These are phyloP conservation scores for Amoebophrya sp. DNA, from an alignment of 169 alveolate species.

Conservation along the genomic window DNA sequence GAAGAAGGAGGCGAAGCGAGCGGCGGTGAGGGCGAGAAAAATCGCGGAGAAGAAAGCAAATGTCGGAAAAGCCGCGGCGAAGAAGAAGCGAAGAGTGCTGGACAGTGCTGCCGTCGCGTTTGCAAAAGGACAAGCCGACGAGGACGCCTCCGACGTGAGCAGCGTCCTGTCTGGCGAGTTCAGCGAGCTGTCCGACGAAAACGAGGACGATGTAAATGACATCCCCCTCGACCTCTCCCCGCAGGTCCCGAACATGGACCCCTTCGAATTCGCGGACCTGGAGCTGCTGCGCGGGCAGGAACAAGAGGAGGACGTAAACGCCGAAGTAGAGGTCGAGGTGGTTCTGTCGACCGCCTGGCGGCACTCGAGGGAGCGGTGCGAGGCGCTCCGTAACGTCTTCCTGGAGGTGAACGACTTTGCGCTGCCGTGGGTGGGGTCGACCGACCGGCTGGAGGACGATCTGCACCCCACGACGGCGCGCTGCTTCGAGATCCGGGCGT, in stretches of 20 bases:
- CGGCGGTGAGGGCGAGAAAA: neutral
- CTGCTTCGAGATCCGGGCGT: neutral
- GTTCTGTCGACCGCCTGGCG: neutral
- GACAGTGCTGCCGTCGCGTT: no score
- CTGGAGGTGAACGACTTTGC: neutral
- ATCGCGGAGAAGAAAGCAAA: neutral
- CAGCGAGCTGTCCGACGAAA: no score
- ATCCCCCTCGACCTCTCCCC: no score
- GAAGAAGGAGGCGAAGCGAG: neutral
- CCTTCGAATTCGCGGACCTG: no score
- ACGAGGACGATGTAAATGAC: no score
- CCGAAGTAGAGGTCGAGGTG: neutral
- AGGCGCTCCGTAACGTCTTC: neutral
- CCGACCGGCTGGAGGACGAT: neutral
- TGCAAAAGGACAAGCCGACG: no score
- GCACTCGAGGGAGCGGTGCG: neutral
- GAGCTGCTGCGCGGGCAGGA: no score
- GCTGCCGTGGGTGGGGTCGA: neutral
- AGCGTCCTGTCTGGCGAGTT: neutral
- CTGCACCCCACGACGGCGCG: neutral
- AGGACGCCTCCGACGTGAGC: neutral
- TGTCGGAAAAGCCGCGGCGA: neutral
- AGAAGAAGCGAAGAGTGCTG: neutral
- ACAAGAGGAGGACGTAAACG: no score
- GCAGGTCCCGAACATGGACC: no score